Base-by-base conservation (phyloP, 2,329 filamentous ascomycete species). In the Stenocarpella maydis region DNA sequence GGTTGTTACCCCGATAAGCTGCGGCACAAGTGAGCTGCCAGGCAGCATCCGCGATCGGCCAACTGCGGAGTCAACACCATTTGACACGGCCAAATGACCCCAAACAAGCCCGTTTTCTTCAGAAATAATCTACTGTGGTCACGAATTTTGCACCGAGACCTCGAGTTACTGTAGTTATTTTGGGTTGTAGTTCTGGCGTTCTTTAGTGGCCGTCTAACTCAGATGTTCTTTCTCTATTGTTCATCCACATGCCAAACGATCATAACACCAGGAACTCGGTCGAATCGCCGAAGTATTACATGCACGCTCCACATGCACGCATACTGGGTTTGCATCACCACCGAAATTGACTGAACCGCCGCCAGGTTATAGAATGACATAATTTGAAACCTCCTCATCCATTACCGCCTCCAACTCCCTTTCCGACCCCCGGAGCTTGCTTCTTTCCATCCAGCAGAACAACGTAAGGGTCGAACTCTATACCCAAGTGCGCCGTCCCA, bases 381-480 rank as follows among this genome's bases (percentile, higher is more conserved):
- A 43, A 43, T 43, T 4, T 34, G 15, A 14, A 2, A 10, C 15
- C 17, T 45, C 15, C 17, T 45, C 21, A 26, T 8, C 2, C 24
- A 10, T 12, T 7, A 12, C 15, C 7, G 17, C 8, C 45, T 17
- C 39, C 2, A 8, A 41, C 24, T n/a, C 55, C 26, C 15, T 28
- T 31, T 12, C n/a, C 37, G 3, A 5, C 24, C 1, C 14, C 58
- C 2, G 34, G 37, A 28, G 4, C 19, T 3, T 12, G 49, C 15
- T 6, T 37, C 34, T 19, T 54, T 8, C 6, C 24, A 12, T 72
- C 69, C 17, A 78, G 45, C 0, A 75, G 74, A 3, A 79, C 78
- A 0, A 86, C 80, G 65, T 82, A 82, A 0, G 83, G 82, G 28
- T 82, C 79, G 28, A 80, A 74, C 41, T 90, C 87, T 52, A 89